A percentile compares a stretch with the other conserved stretches of the same genome.
phyloP scores from a whole-genome alignment of 345 rosid species.

The Acer campestre region DNA sequence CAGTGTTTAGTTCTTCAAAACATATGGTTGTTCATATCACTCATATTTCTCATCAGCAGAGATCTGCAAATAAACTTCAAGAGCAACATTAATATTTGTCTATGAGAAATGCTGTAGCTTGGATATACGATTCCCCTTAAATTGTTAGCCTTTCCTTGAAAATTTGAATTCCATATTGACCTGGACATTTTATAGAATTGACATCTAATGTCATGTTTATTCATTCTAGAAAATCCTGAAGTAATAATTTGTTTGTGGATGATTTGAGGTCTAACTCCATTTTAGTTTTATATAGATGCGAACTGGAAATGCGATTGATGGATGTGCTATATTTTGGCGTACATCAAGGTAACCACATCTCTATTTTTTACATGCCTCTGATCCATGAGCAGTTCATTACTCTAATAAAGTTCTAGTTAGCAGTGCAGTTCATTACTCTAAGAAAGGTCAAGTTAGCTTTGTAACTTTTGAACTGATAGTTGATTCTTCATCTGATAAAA shows the following conservation, averaged over 20 bases:
- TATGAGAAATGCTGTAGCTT: not conserved
- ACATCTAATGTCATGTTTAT: not conserved
- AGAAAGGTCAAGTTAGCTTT: not conserved
- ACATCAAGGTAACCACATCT: constrained; percentile 56
- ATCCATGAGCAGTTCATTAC: constrained; percentile 12
- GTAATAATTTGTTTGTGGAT: constrained; percentile 6
- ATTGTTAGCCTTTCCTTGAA: not conserved
- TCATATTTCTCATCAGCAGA: not conserved
- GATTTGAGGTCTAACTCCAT: constrained; percentile 7
- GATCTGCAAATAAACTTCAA: not conserved
- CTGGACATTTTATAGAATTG: not conserved
- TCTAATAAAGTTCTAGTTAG: not conserved
- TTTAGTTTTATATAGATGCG: constrained; percentile 69
- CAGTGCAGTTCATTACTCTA: not conserved
- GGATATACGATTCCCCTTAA: not conserved
- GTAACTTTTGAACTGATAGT: not conserved
- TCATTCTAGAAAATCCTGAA: not conserved
- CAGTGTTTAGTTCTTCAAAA: not conserved
- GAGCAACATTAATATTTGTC: not conserved
- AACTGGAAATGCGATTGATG: constrained; percentile 89
- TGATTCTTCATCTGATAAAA: too few species aligned
- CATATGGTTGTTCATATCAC: not conserved
- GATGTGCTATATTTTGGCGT: constrained; percentile 98
- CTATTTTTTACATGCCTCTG: constrained; percentile 13
- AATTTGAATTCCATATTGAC: not conserved